Evolutionary conservation across 306 rosid genomes (phyloP), one percentile per base, ranked within the genome.

Genomic region (Oxytropis ochrocephala): DNA sequence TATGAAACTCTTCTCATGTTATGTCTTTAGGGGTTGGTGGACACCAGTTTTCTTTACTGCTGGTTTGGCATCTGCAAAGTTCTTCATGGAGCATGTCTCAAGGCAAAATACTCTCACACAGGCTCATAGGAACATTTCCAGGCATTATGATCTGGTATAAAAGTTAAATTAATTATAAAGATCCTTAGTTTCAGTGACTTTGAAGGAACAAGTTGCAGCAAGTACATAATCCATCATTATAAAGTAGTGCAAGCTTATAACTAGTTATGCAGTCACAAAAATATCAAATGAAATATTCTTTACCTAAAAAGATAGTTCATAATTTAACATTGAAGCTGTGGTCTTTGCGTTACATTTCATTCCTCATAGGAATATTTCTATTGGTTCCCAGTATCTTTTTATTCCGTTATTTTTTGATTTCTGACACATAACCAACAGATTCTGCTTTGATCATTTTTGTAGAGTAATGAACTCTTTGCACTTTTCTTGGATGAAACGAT

Each of bases 381-480:
- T 33, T 35, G 41, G 21, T 62, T 24, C 35, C 46, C 47, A 13
- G 11, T 38, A 9, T 47, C 2, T 30, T 74, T 19, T 14, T 55
- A 13, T 27, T 50, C 35, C 5, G 8, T 48, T 27, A 52, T 21
- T 11, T 47, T 13, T 63, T 44, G 11, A 11, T 35, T 16, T 4
- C 39, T 55, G 8, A 62, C 9, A 52, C 62, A 59, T 42, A 44
- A 13, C 24, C 61, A 49, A 16, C 12, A 59, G 54, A 64, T 69
- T 69, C 14, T 63, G 38, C 42, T 56, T 69, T 64, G 58, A 24
- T 82, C 47, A 21, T 2, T 84, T 84, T 73, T 82, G 30, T 56
- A 88, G 98, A 93, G 96, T 78, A 93, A 88, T 78, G 96, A 90
- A 35, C 91, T 93, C 54, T 93, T 93, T 69, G 83, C 93, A 8